Conservation (phyloP, 768 basidiomycete species). For the Macrolepiota dolichaula region DNA sequence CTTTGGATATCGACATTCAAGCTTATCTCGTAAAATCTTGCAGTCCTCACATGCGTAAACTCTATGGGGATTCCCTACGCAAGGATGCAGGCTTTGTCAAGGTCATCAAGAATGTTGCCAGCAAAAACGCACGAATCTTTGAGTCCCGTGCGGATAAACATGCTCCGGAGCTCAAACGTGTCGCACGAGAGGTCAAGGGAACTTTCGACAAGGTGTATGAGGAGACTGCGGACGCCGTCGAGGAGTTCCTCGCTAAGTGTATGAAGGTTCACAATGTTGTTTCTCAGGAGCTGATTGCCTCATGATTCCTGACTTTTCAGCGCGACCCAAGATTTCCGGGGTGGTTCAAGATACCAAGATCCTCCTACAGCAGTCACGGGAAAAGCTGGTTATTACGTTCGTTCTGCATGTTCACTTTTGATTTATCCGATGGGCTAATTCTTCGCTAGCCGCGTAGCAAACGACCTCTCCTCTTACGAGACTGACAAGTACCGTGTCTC, state of each 20-base stretch:
- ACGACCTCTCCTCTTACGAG: slow-evolving; percentile 78
- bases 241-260: slow-evolving; percentile 93
- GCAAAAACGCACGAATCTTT: slow-evolving; percentile 72
- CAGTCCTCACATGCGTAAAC: slow-evolving; percentile 97
- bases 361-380: slow-evolving; percentile 85
- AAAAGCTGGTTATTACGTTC: slow-evolving; percentile 89
- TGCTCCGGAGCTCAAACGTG: slow-evolving; percentile 75
- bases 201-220: slow-evolving; percentile 96
- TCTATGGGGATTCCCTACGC: slow-evolving; percentile 90
- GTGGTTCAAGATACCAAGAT: slow-evolving; percentile 93
- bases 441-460: slow-evolving; percentile 67
- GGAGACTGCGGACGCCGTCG: slow-evolving; percentile 88
- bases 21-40: neutral
- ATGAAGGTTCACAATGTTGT: slow-evolving; percentile 23
- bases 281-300: slow-evolving; percentile 9
- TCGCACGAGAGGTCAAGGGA: slow-evolving; percentile 86
- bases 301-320: slow-evolving; percentile 34
- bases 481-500: slow-evolving; percentile 73
- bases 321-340: slow-evolving; percentile 83
- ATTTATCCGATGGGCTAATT: slow-evolving; percentile 1
- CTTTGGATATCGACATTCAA: slow-evolving; percentile 4
- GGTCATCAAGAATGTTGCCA: slow-evolving; percentile 93
- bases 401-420: slow-evolving; percentile 22
- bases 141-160: slow-evolving; percentile 78
- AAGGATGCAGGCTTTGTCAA: slow-evolving; percentile 98